Base-by-base conservation (phyloP, 495 filamentous ascomycete genomes). In the Lasiosphaeris hirsuta region DNA sequence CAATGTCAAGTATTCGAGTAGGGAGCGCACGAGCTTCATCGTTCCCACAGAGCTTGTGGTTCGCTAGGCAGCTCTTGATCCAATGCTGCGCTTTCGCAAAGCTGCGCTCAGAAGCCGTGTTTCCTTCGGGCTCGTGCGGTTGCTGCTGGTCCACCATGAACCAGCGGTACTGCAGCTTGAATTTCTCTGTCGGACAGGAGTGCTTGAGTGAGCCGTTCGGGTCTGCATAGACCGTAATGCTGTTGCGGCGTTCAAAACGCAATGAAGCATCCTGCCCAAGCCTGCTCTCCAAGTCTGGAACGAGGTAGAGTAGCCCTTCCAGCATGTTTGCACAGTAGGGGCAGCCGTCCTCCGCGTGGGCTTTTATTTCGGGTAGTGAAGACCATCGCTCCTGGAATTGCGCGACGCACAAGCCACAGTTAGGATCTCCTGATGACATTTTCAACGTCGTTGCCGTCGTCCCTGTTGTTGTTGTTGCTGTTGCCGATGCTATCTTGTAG, bases 1-100 rank as follows among this genome's bases (percentile, higher is more conserved):
- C 50, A 10, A 61, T 35, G 48, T 61, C 59, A 13, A 61, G 50
- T 10, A 61, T 15, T 34, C 54, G 54, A n/a, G 54, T 51, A 5
- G 59, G 59, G 8, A 55, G 34, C 0, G 35, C 17, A 17, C 4
- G 7, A 0, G 18, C 14, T 6, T 35, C 18, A 8, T 52, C 42
- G 48, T 23, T 37, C 10, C n/a, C n/a, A 23, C 51, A 54, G 30
- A 54, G 51, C 4, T 35, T 30, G 38, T 54, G 51, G 13, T 23
- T 35, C 6, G 37, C 7, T 7, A 54, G 51, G 14, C 59, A 61
- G 10, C 18, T 23, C 4, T 39, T 30, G n/a, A 61, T 30, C 59
- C 59, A 61, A 10, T 33, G 11, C 35, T 35, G 39, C 18, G 53
- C 48, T 4, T 43, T 42, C 7, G 35, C 35, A 36, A 61, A 42